Evolutionary conservation across 768 basidiomycete species (phyloP).

Genomic region (Naematelia aurantialba): DNA sequence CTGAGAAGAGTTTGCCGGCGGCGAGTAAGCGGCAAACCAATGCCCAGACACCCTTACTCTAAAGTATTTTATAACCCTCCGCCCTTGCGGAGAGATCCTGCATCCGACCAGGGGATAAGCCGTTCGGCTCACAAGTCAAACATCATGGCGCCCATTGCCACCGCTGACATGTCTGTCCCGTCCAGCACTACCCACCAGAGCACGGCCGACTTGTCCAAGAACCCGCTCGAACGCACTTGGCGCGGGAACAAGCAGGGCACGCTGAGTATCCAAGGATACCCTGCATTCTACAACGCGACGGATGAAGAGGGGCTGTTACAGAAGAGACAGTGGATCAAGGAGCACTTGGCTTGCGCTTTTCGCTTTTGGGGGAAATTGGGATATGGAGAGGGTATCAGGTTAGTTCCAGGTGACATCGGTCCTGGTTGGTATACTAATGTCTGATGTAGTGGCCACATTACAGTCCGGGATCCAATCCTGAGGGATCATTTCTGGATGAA

Average conservation of each 20-base stretch:
- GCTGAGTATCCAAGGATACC: constrained; percentile 21
- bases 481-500: constrained; percentile 41
- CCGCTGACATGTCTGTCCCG: constrained; percentile 6
- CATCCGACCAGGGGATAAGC: neutral
- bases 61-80: too few relatives aligned
- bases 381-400: constrained; percentile 33
- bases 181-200: constrained; percentile 15
- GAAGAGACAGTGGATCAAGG: constrained; percentile 36
- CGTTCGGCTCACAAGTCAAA: neutral
- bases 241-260: constrained; percentile 27
- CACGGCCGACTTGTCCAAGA: constrained; percentile 24
- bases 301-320: constrained; percentile 26
- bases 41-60: too few relatives aligned
- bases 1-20: too few relatives aligned
- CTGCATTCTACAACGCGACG: constrained; percentile 21
- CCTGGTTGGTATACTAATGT: constrained; percentile 2
- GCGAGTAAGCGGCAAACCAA: too few relatives aligned
- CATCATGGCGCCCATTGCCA: constrained; percentile 32
- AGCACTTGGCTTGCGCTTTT: constrained; percentile 31
- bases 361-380: constrained; percentile 34
- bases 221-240: constrained; percentile 32
- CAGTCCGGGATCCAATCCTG: constrained; percentile 25
- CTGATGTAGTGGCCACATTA: constrained; percentile 4
- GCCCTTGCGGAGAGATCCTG: neutral
- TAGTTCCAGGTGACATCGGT: constrained; percentile 21